phyloP scores from a whole-genome alignment of 495 filamentous ascomycete species.

The Penicillium angulare region DNA sequence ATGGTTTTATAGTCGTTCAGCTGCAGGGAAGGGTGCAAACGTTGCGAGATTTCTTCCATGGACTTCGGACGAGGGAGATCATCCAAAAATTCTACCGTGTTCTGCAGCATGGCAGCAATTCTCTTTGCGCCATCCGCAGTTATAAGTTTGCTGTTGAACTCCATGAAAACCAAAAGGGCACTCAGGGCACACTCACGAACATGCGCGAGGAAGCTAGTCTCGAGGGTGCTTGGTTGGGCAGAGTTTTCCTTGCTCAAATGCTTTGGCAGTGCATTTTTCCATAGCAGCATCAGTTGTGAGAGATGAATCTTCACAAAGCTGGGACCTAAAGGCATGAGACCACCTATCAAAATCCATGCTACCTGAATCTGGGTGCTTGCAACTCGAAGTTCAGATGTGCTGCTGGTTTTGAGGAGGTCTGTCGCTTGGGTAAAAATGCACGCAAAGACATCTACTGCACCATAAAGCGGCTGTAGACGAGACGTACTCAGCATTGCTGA shows the following conservation, averaged over 20 bases:
- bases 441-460: constrained; percentile 93
- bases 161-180: constrained; percentile 85
- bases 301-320: constrained; percentile 99
- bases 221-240: constrained; percentile 73
- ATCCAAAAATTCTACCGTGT: constrained; percentile 83
- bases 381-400: constrained; percentile 84
- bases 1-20: constrained; percentile 90
- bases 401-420: constrained; percentile 87
- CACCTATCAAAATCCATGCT: constrained; percentile 95
- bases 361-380: constrained; percentile 96
- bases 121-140: constrained; percentile 94
- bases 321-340: constrained; percentile 92
- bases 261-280: constrained; percentile 96
- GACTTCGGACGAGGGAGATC: constrained; percentile 79
- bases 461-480: constrained; percentile 82
- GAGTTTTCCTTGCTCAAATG: constrained; percentile 89
- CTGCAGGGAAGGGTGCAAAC: constrained; percentile 82
- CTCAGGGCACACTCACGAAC: constrained; percentile 94
- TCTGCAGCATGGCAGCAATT: constrained; percentile 92
- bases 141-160: constrained; percentile 89
- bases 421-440: constrained; percentile 88
- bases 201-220: constrained; percentile 90
- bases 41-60: constrained; percentile 81
- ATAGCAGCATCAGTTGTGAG: constrained; percentile 90
- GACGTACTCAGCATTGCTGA: constrained; percentile 90